phyloP scores from a whole-genome alignment of 306 rosid genomes.

The Quercus suber region DNA sequence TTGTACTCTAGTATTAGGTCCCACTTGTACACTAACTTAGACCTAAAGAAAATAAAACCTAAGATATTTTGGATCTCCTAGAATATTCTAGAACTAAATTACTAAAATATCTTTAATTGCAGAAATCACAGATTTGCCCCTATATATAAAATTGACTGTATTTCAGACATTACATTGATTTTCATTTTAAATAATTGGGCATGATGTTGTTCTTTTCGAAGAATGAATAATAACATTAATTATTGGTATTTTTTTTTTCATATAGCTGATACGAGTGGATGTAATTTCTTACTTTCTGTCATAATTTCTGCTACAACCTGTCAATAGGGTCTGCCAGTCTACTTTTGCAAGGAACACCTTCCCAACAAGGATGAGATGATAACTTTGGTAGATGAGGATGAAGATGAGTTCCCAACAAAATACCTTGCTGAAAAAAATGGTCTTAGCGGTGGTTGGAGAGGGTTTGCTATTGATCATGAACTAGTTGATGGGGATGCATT shows the following conservation, averaged over 20 bases:
- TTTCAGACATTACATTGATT: not conserved
- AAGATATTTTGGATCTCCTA: too few relatives aligned
- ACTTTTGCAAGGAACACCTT: constrained; percentile 46
- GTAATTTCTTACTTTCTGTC: not conserved
- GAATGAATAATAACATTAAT: not conserved
- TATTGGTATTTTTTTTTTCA: not conserved
- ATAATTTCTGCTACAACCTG: not conserved
- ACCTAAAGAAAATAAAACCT: too few relatives aligned
- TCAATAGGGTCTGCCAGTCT: constrained; percentile 41
- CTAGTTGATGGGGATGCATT: constrained; percentile 66
- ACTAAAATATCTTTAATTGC: too few relatives aligned
- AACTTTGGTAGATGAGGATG: constrained; percentile 44
- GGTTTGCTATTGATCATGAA: constrained; percentile 52
- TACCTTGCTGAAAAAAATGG: constrained; percentile 41
- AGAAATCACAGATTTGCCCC: too few relatives aligned
- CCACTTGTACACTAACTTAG: too few relatives aligned
- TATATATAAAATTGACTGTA: too few relatives aligned
- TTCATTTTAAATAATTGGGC: not conserved
- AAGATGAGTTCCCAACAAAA: constrained; percentile 29
- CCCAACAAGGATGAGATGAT: constrained; percentile 29
- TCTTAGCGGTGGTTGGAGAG: constrained; percentile 64
- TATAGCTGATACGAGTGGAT: not conserved
- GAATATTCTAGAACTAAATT: too few relatives aligned
- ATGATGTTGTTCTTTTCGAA: not conserved
- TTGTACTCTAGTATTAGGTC: too few relatives aligned